Evolutionary conservation across 805 yeast species (phyloP), one percentile per base, ranked within the genome.

Genomic region (Saccharomyces kudriavzevii): DNA sequence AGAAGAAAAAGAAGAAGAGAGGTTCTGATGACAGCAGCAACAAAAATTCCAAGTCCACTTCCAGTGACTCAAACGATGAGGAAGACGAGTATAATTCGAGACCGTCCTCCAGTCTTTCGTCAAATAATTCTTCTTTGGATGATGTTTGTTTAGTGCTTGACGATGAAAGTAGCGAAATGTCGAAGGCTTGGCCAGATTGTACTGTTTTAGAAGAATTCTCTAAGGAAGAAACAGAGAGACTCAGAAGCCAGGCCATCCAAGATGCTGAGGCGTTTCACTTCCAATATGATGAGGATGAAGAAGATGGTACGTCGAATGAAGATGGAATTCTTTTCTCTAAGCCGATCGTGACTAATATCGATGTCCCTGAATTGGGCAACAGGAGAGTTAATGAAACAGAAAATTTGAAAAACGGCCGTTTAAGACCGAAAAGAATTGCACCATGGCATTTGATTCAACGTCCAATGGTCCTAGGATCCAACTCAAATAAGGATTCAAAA

Each of bases 131-230:
- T 0, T 87, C 96, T 1, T 71, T 92, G 54, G 91, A 86, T 65
- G 99, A 92, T 70, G 99, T 92, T 26, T 92, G 97, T 64, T 82
- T 89, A 68, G 96, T 96, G 0, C 75, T 90, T 40, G 90, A 85
- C 57, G 81, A 79, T 48, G 67, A 63, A 20, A 58, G 59, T 45
- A 56, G 52, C n/a, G 58, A 56, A 9, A 60, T 62, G 28, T 47
- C 58, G 24, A 63, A 66, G 28, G 55, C 59, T 20, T 92, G 98
- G 98, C 99, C 98, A 0, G 97, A 94, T 64, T 73, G 89, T 17
- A 64, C 74, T 30, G 81, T 87, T 0, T 72, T 92, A 58, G 85
- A 84, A 58, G 96, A 90, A 57, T 92, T 83, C 70, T 83, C 89
- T 1, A 75, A 73, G 30, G 85, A 85, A 58, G 97, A 91, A 69